Conservation (phyloP, 345 rosid species). For the Aurinia saxatilis region DNA sequence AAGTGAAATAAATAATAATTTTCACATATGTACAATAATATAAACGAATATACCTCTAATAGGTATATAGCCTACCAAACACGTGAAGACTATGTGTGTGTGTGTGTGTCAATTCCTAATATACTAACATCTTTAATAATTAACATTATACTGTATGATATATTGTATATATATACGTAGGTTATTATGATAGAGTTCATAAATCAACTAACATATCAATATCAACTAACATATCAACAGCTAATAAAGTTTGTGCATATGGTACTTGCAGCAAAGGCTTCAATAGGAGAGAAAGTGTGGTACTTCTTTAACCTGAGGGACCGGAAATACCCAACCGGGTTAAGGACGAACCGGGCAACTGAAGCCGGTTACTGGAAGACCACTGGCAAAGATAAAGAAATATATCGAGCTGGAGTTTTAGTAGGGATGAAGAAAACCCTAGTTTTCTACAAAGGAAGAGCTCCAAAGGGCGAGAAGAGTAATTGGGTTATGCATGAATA, state of each 20-base stretch:
- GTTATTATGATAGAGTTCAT: neutral
- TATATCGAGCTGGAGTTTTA: conserved; percentile 44
- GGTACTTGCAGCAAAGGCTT: conserved; percentile 49
- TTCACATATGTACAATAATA: too few relatives aligned
- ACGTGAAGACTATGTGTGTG: neutral
- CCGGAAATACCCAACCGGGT: conserved; percentile 78
- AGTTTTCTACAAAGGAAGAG: conserved; percentile 81
- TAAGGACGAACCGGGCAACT: conserved; percentile 81
- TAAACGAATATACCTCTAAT: too few relatives aligned
- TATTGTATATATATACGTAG: neutral
- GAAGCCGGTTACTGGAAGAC: conserved; percentile 91
- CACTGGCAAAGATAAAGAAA: conserved; percentile 78
- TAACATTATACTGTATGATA: too few relatives aligned
- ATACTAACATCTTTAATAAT: too few relatives aligned
- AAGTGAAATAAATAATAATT: too few relatives aligned
- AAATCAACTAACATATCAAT: neutral
- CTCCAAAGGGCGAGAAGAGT: conserved; percentile 79
- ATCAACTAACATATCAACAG: neutral
- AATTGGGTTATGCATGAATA: conserved; percentile 92
- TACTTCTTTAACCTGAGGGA: conserved; percentile 81
- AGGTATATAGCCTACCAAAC: neutral
- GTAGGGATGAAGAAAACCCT: conserved; percentile 94
- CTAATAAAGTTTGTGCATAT: neutral
- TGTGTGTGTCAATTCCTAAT: too few relatives aligned
- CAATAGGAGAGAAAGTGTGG: conserved; percentile 83